A percentile compares a stretch with the other conserved stretches of the same genome.
These are phyloP conservation scores for Zanthoxylum bungeanum DNA, from an alignment of 345 rosid genomes.

Conservation along the genomic window DNA sequence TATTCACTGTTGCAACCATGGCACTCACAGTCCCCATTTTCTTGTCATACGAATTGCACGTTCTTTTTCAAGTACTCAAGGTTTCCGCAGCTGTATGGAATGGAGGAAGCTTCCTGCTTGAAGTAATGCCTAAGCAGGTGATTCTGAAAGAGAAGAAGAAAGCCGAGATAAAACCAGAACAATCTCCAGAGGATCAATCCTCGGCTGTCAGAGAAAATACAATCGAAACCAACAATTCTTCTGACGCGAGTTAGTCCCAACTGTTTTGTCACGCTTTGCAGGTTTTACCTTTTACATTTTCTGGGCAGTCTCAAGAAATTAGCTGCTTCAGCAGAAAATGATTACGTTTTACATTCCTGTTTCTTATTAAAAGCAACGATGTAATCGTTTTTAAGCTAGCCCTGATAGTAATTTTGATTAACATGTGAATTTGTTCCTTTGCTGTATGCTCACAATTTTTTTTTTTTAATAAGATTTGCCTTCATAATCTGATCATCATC, in stretches of 20 bases:
- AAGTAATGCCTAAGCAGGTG: conserved; percentile 88
- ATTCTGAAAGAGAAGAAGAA: conserved; percentile 77
- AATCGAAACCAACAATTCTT: background rate
- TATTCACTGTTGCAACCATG: conserved; percentile 90
- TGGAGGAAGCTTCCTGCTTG: conserved; percentile 88
- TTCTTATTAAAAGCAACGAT: background rate
- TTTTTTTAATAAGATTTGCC: too few species aligned
- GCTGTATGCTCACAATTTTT: background rate
- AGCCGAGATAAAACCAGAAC: conserved; percentile 31
- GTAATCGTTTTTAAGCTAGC: background rate
- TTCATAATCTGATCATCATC: background rate
- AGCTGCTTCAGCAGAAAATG: background rate
- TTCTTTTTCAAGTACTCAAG: conserved; percentile 76
- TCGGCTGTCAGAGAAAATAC: conserved; percentile 1
- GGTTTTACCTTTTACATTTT: background rate
- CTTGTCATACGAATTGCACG: conserved; percentile 66
- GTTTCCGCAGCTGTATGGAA: conserved; percentile 89
- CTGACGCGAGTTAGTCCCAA: conserved; percentile 6
- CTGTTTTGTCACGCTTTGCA: background rate
- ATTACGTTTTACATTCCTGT: background rate
- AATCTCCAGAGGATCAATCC: conserved; percentile 23
- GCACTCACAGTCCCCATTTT: conserved; percentile 93
- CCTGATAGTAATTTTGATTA: background rate
- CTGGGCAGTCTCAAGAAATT: background rate
- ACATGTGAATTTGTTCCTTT: background rate